Percentiles rank a stretch among this genome's conserved stretches.
Conservation (phyloP, 441 rosid species). For the Gossypium gossypioides region DNA sequence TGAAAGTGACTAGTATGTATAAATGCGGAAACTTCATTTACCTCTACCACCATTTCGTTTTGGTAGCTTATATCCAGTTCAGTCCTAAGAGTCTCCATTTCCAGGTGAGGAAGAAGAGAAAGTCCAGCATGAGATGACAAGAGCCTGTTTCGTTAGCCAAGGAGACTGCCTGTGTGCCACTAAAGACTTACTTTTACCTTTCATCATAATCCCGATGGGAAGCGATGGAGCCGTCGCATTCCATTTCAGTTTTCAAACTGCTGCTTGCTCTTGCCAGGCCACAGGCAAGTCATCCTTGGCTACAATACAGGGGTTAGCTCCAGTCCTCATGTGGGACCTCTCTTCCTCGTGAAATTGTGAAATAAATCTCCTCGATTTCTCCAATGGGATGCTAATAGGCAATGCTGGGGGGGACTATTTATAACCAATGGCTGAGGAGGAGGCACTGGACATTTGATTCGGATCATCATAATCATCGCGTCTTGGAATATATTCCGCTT, state of each 20-base stretch:
- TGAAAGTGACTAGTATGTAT: not conserved
- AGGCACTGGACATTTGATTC: not conserved
- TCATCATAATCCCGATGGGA: not conserved
- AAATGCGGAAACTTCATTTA: not conserved
- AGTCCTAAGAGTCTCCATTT: no score
- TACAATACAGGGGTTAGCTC: constrained; percentile 23
- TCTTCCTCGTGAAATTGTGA: constrained; percentile 15
- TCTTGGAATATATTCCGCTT: constrained; percentile 15
- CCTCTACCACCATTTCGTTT: not conserved
- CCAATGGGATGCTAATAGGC: not conserved
- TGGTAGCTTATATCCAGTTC: not conserved
- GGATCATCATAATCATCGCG: not conserved
- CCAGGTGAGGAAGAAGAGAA: constrained; percentile 15
- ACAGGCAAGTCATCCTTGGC: constrained; percentile 56
- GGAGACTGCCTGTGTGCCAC: constrained; percentile 34
- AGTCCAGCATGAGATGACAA: constrained; percentile 26
- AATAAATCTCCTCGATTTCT: not conserved
- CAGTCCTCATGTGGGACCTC: constrained; percentile 28
- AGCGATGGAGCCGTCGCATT: not conserved
- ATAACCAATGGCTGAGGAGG: constrained; percentile 13
- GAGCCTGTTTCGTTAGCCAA: constrained; percentile 37
- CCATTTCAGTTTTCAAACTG: not conserved
- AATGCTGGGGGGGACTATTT: constrained; percentile 10
- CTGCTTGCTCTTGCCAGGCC: constrained; percentile 10
- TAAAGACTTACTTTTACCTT: not conserved